Percentiles rank a stretch among this genome's conserved stretches.
These are phyloP conservation scores for Sisymbrium altissimum DNA, from an alignment of 345 rosid species.

Conservation along the genomic window DNA sequence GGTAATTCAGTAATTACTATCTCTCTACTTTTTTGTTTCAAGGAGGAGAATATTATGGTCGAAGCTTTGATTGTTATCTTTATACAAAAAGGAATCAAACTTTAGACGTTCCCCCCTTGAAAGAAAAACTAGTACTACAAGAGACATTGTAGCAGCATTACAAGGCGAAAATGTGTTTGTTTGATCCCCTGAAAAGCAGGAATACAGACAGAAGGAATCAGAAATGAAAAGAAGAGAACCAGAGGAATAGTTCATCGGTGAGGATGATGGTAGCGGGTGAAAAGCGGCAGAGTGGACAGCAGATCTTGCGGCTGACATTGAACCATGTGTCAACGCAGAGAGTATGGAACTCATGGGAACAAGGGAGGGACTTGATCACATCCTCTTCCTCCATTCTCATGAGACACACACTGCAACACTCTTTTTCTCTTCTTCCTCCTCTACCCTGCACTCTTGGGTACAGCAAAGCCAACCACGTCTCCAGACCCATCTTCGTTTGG, in stretches of 20 bases:
- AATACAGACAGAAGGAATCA: constrained; percentile 10
- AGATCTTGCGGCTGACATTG: constrained; percentile 40
- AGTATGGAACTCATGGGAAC: constrained; percentile 65
- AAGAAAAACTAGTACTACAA: constrained; percentile 21
- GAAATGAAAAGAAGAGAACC: constrained; percentile 54
- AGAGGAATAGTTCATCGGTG: constrained; percentile 55
- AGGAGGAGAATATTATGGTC: not conserved
- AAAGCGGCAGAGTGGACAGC: constrained; percentile 77
- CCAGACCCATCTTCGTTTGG: constrained; percentile 21
- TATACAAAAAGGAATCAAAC: constrained; percentile 14
- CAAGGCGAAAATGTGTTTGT: constrained; percentile 8
- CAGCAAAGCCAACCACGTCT: constrained; percentile 28
- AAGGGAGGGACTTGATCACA: constrained; percentile 50
- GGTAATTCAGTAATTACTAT: not conserved
- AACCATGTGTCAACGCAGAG: constrained; percentile 71
- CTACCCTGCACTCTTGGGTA: constrained; percentile 19
- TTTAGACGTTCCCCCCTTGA: not conserved
- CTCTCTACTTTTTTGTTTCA: not conserved
- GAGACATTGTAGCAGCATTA: constrained; percentile 8
- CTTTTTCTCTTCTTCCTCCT: constrained; percentile 25
- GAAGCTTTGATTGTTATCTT: not conserved
- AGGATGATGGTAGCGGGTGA: constrained; percentile 32
- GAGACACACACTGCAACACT: constrained; percentile 65
- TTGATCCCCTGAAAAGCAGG: not conserved
- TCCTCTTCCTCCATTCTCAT: constrained; percentile 43